Evolutionary conservation across 2,329 filamentous ascomycete species (phyloP), one percentile per base, ranked within the genome.

Genomic region (Dactylellina sp.): DNA sequence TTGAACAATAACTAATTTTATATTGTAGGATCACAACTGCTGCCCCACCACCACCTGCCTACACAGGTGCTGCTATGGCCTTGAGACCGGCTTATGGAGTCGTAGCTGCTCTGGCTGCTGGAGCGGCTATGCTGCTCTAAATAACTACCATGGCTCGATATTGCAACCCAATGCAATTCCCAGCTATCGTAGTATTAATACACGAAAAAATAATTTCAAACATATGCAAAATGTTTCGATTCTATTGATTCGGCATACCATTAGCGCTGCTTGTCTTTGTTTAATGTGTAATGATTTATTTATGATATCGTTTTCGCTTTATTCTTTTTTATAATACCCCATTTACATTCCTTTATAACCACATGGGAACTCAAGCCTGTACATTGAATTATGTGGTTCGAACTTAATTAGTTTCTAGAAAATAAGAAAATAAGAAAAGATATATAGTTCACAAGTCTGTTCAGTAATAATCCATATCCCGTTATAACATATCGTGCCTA

Each of bases 61-160:
- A 72, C 53, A 72, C 68, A 9, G 68, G 68, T 46, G 68, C 68
- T n/a, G 68, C 68, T 7, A 47, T 60, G 52, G 60, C 68, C 7
- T 53, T 72, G 46, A 49, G 47, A 24, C 68, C 68, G 46, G 60
- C 46, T n/a, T 46, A 49, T 18, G 68, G 68, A 18, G 68, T 52
- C 16, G 46, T 25, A 14, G 60, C 46, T 1, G 68, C 68, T 20
- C 35, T 72, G 25, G 47, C 32, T n/a, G 68, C 22, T 16, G 68
- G 60, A 56, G 68, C 60, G 7, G 14, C 65, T 37, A 47, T 71
- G 18, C 49, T 71, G 2, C 22, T 62, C 39, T 62, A 62, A 71
- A 39, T 11, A 18, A 37, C 53, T 14, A 11, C 47, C 11, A 18
- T 37, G 11, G 22, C 7, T 28, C 18, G 24, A 37, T 35, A 25